A percentile compares a stretch with the other conserved stretches of the same genome.
phyloP scores from a whole-genome alignment of 2,329 filamentous ascomycete genomes.

The Neonectria coccinea region DNA sequence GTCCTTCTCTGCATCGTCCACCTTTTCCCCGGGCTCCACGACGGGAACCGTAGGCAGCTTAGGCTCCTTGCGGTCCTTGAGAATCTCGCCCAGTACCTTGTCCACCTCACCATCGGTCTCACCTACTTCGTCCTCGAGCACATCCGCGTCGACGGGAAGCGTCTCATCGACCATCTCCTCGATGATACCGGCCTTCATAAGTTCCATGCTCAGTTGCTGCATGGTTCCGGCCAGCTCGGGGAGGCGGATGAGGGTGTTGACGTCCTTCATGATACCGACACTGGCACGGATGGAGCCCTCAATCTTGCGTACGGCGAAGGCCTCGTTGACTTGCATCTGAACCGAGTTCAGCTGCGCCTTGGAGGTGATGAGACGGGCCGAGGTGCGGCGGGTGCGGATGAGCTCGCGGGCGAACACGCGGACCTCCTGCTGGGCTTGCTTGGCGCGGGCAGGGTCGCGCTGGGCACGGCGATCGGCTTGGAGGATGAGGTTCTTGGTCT shows the following conservation, averaged over 20 bases:
- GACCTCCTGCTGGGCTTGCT: conserved; percentile 84
- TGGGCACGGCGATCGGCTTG: conserved; percentile 84
- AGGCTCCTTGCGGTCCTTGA: conserved; percentile 81
- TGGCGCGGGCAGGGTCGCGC: conserved; percentile 80
- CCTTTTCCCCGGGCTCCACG: conserved; percentile 64
- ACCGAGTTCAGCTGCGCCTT: conserved; percentile 94
- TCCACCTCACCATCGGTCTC: conserved; percentile 85
- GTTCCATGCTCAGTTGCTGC: conserved; percentile 85
- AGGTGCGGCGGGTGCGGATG: conserved; percentile 82
- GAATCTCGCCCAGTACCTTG: conserved; percentile 89
- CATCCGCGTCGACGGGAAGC: conserved; percentile 79
- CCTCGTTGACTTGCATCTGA: conserved; percentile 97
- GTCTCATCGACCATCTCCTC: conserved; percentile 96
- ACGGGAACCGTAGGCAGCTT: conserved; percentile 68
- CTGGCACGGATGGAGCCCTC: conserved; percentile 89
- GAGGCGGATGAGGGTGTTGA: conserved; percentile 85
- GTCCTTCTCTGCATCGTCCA: conserved; percentile 63
- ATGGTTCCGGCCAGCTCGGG: conserved; percentile 91
- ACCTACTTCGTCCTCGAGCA: conserved; percentile 78
- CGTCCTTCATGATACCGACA: conserved; percentile 96
- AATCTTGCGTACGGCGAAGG: conserved; percentile 94
- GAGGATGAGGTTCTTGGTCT: conserved; percentile 87
- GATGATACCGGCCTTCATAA: conserved; percentile 95
- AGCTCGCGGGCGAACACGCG: conserved; percentile 91
- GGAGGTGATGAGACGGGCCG: conserved; percentile 79